Conservation (phyloP, 495 filamentous ascomycete genomes). For the Neurospora terricola region DNA sequence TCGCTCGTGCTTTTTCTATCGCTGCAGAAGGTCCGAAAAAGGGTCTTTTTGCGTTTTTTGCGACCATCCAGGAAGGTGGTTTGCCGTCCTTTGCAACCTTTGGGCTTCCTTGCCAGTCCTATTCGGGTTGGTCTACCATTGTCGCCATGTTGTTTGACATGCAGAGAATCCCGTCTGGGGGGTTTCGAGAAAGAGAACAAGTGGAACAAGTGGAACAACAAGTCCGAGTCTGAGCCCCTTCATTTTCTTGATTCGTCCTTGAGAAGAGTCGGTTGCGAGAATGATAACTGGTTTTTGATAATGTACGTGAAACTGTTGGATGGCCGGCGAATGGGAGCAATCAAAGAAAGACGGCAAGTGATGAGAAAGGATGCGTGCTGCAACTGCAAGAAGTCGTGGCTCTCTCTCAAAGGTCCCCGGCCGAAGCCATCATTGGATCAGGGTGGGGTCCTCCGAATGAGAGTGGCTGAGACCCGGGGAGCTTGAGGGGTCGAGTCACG, state of each 20-base stretch:
- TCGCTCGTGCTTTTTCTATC: conserved; percentile 1
- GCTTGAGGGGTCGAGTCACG: background rate
- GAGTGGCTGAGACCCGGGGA: background rate
- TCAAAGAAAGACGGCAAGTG: conserved; percentile 6
- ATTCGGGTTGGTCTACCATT: background rate
- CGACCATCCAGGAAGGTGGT: background rate
- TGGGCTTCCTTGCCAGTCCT: background rate
- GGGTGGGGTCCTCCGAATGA: background rate
- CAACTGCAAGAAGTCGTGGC: conserved; percentile 33
- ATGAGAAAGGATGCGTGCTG: conserved; percentile 18
- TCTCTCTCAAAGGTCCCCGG: conserved; percentile 21
- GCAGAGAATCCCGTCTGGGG: background rate
- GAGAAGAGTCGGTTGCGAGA: background rate
- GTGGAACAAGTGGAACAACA: background rate
- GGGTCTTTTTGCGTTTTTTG: background rate
- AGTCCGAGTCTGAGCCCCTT: background rate
- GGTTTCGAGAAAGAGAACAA: background rate
- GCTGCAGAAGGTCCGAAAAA: background rate
- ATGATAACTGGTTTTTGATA: background rate
- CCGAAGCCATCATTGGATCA: background rate
- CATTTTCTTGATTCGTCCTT: conserved; percentile 4
- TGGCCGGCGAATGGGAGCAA: background rate
- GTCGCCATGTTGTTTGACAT: background rate
- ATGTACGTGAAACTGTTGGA: background rate
- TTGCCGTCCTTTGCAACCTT: conserved; percentile 1